Evolutionary conservation across 2,329 filamentous ascomycete genomes (phyloP).

Genomic region (Rutstroemia sp.): DNA sequence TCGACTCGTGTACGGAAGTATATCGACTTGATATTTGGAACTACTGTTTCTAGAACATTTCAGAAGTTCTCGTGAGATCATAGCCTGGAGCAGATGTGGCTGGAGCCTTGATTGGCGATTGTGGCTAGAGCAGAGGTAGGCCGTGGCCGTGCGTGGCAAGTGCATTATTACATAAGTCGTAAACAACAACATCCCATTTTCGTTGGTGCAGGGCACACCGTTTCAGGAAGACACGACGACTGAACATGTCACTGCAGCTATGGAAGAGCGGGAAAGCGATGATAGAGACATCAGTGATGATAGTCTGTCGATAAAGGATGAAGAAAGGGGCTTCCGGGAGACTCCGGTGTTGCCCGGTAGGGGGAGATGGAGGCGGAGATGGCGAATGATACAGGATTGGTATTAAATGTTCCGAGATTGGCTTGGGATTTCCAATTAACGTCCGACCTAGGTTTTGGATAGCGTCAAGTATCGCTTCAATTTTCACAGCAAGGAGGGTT

Average conservation of each 20-base stretch:
- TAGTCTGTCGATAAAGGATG: background rate
- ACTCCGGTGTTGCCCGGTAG: background rate
- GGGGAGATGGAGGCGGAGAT: constrained; percentile 6
- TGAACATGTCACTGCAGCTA: background rate
- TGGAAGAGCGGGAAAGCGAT: background rate
- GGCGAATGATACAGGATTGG: background rate
- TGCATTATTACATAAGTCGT: too few relatives aligned
- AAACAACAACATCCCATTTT: too few relatives aligned
- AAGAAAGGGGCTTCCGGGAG: background rate
- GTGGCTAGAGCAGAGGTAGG: too few relatives aligned
- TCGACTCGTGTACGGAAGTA: too few relatives aligned
- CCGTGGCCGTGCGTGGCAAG: too few relatives aligned
- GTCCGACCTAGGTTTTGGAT: constrained; percentile 1
- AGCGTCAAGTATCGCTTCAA: constrained; percentile 1
- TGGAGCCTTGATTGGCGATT: too few relatives aligned
- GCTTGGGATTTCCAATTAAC: background rate
- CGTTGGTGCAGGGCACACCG: too few relatives aligned
- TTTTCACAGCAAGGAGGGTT: constrained; percentile 14
- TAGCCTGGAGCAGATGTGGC: too few relatives aligned
- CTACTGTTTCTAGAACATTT: too few relatives aligned
- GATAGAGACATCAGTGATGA: background rate
- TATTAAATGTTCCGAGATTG: background rate
- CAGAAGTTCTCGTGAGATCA: too few relatives aligned
- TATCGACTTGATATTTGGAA: too few relatives aligned
- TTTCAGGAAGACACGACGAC: background rate